These are phyloP conservation scores for Cynanchum wilfordii DNA, from an alignment of 257 asterid genomes.

Conservation along the genomic window DNA sequence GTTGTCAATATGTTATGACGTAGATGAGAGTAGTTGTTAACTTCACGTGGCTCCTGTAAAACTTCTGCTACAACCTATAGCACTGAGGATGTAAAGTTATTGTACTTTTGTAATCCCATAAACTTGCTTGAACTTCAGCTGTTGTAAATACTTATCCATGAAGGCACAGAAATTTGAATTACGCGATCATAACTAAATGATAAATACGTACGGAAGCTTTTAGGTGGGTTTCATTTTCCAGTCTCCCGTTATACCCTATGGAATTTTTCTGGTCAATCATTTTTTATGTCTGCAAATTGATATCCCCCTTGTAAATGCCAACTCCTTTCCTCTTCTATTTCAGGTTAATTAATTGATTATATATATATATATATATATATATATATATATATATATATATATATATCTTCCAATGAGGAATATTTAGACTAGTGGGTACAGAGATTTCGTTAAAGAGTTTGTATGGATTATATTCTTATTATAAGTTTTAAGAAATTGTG, in stretches of 20 bases:
- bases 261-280: background rate
- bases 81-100: background rate
- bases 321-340: background rate
- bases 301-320: background rate
- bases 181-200: background rate
- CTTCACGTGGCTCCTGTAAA: background rate
- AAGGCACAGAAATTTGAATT: background rate
- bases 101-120: background rate
- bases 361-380: too few species aligned
- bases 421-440: too few species aligned
- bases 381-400: too few species aligned
- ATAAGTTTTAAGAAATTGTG: too few species aligned
- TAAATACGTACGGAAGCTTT: background rate
- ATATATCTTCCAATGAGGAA: too few species aligned
- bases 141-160: background rate
- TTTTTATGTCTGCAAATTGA: background rate
- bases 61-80: background rate
- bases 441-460: too few species aligned
- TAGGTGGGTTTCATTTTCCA: background rate
- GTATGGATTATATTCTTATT: too few species aligned
- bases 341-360: too few species aligned
- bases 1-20: background rate
- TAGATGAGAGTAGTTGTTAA: background rate
- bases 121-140: background rate
- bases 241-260: background rate